Evolutionary conservation across 768 basidiomycete species (phyloP), one percentile per base, ranked within the genome.

Genomic region (Candolleomyces aberdarensis): DNA sequence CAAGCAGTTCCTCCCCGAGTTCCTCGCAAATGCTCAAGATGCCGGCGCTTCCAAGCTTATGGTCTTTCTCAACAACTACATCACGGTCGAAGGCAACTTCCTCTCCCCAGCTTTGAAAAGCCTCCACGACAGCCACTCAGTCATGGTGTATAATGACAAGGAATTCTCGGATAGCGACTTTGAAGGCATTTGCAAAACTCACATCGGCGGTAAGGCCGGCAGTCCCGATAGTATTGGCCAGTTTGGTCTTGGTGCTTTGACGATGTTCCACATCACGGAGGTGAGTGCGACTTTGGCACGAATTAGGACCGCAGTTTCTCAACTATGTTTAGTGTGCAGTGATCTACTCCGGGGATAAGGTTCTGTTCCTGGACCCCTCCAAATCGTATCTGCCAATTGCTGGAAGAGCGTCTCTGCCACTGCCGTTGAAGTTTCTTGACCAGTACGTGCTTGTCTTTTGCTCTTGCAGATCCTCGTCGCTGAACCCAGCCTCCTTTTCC

Each of bases 11-110:
- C 66, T 79, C 41, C 75, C 74, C 2, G 83, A 85, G 58, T 83
- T 83, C 62, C 60, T 85, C 4, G 84, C 84, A 1, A 85, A 85
- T 61, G 83, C 83, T 1, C 71, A 72, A 6, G 84, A 85, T 64
- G 83, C 83, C 0, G 67, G 67, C 9, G 83, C 83, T 0, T 75
- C 71, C 3, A 64, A 68, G 15, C 80, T 84, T 59, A 64, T 69
- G 2, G 63, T 83, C 19, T 60, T 80, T 1, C 51, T 82, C 6
- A 80, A 83, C 60, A 68, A 76, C 6, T 60, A 60, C 44, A 17
- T 31, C 19, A 41, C 63, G 1, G 47, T 40, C n/a, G 10, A 17
- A 43, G 39, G 7, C 40, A 59, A 6, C 14, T 63, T 80, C 13
- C 54, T 83, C 15, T 75, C 76, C 6, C 64, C 69, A 11, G 58